Evolutionary conservation across 768 basidiomycete species (phyloP), one percentile per base, ranked within the genome.

Genomic region (Lactifluus echinatus): DNA sequence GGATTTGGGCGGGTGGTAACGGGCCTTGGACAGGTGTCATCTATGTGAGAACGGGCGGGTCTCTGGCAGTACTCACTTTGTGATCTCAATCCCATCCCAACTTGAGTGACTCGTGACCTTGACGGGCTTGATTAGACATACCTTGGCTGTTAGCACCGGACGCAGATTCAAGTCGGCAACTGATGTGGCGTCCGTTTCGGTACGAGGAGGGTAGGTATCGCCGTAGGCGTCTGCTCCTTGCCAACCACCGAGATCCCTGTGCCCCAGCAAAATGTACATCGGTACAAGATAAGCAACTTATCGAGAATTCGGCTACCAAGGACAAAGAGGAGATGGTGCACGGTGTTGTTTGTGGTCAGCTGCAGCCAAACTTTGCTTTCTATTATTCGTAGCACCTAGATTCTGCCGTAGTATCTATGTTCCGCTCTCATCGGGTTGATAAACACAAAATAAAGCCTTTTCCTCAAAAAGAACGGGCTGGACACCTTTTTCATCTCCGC

Each of bases 381-480:
- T 17, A 1, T 23, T 17, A 34, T 43, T 21, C 14, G n/a, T 28
- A 26, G 50, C 26, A n/a, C 37, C 31, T 42, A 42, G 11, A 15
- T 10, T 29, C 28, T 40, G 46, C 36, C 21, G 28, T 47, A 21
- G 7, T 31, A 19, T 39, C 21, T 21, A 40, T 37, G 14, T 12
- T 55, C 54, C 54, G 54, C 54, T 29, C 8, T 55, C 46, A 31
- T 55, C 54, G 54, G 54, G 46, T 31, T 8, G 39, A 48, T 48
- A 33, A 31, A 48, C 23, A 36, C 45, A 24, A 31, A 31, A 47
- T 40, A 55, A 47, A 26, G 24, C 39, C 3, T 23, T 40, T 40
- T 21, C 37, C 17, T 14, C 36, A 26, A 46, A 28, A 45, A 37
- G 34, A 45, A 28, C 5, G 15, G 4, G 11, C 6, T 17, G 26